These are phyloP conservation scores for Triticum turgidum DNA, from an alignment of 176 grass and related monocot species.

Conservation along the genomic window DNA sequence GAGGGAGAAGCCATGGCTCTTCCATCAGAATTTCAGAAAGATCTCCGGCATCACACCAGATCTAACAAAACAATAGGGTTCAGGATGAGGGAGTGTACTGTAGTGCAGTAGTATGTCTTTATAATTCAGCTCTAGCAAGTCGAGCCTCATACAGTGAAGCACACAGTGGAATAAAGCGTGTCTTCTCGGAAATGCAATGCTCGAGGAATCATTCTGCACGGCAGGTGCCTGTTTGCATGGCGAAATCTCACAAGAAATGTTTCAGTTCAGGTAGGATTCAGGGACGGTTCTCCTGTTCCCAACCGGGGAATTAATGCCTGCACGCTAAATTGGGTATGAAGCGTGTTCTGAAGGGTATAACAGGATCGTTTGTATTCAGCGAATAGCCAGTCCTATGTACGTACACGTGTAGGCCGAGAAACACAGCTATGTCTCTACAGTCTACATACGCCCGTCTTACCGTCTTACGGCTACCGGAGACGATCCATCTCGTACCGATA, in stretches of 20 bases:
- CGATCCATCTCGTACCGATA: not conserved
- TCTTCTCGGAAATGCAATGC: too few species aligned
- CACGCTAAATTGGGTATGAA: not conserved
- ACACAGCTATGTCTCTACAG: too few species aligned
- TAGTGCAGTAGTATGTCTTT: not conserved
- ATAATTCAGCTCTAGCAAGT: conserved; percentile 14
- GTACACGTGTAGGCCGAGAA: not conserved
- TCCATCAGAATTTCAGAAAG: not conserved
- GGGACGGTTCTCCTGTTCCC: not conserved
- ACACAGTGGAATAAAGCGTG: not conserved
- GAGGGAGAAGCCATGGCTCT: conserved; percentile 25
- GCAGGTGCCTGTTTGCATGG: not conserved
- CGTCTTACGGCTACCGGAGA: not conserved
- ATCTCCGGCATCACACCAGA: conserved; percentile 23
- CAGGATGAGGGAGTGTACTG: not conserved
- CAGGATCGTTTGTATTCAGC: not conserved
- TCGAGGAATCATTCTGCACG: not conserved
- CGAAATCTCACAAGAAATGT: not conserved
- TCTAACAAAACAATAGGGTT: not conserved
- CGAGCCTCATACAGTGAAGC: not conserved
- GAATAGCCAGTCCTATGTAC: not conserved
- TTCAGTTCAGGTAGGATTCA: not conserved
- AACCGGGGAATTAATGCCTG: not conserved
- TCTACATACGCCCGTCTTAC: too few species aligned
- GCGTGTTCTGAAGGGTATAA: not conserved